Evolutionary conservation across 306 rosid species (phyloP).

Genomic region (Trifolium repens): DNA sequence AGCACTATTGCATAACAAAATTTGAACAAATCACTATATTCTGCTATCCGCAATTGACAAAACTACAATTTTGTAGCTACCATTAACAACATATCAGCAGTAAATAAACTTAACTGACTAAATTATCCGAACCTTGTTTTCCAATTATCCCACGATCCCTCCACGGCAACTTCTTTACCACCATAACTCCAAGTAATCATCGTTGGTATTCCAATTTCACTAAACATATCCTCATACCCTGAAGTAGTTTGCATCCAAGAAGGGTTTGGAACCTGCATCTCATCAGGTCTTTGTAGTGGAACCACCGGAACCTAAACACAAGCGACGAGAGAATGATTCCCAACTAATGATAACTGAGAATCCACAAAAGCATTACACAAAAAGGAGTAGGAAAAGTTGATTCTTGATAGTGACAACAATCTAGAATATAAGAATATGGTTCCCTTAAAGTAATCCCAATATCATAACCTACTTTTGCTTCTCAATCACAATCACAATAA

Average conservation of each 20-base stretch:
- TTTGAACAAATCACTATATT: background rate
- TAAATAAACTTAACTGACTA: slow-evolving; percentile 4
- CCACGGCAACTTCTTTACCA: slow-evolving; percentile 86
- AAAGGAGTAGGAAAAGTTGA: background rate
- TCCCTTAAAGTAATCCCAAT: slow-evolving; percentile 38
- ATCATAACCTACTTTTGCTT: slow-evolving; percentile 38
- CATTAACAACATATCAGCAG: background rate
- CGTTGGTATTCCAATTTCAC: slow-evolving; percentile 87
- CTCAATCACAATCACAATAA: slow-evolving; percentile 29
- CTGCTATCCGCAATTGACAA: background rate
- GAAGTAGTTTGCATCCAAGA: slow-evolving; percentile 74
- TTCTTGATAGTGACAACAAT: slow-evolving; percentile 40
- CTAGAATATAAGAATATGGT: slow-evolving; percentile 41
- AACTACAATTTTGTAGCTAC: background rate
- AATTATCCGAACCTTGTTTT: slow-evolving; percentile 65
- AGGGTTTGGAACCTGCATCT: slow-evolving; percentile 66
- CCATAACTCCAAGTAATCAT: slow-evolving; percentile 94
- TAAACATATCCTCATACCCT: slow-evolving; percentile 67
- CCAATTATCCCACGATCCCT: slow-evolving; percentile 99
- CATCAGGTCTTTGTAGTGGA: slow-evolving; percentile 92
- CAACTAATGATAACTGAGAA: slow-evolving; percentile 31
- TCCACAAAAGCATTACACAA: background rate
- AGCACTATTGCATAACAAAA: background rate
- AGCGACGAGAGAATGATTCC: background rate
- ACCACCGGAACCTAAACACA: slow-evolving; percentile 74